Base-by-base conservation (phyloP, 345 rosid genomes). In the Aurinia saxatilis region DNA sequence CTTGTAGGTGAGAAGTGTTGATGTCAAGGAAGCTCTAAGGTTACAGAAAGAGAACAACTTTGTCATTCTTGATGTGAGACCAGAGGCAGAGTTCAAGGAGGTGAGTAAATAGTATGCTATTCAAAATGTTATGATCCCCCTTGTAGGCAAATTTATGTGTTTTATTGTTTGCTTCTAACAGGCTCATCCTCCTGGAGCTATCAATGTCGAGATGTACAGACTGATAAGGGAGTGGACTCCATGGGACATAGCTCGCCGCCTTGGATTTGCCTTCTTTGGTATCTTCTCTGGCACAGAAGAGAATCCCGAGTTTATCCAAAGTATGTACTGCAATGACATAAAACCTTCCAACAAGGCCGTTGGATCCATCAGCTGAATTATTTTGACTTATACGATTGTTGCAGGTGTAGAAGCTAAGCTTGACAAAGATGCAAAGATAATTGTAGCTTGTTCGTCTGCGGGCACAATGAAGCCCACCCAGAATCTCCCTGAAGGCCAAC, bases 231-330 rank as follows among this genome's bases (percentile, higher is more conserved):
- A 93, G 63, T 90, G 97, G 99, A 93, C 97, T 6, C 80, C 99
- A 25, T 93, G 99, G 99, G 99, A 93, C 76, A 93, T 93, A 19
- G 96, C 96, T 21, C 84, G 99, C 45, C 90, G 99, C 37, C 95
- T 90, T 55, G 99, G 96, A 27, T 93, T 93, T 65, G 97, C 97
- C 10, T 87, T 93, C 77, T 90, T 90, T 1, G 99, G 99, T 79
- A 93, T 93, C 72, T 90, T 93, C 57, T 73, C 96, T 7, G 97
- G 99, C 65, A 93, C 99, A 0, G 99, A 93, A 79, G 99, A 90
- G 74, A 93, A 93, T 59, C 99, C 99, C 0, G 96, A 90, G 58
- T 93, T 93, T 50, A 5, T 93, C 35, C 79, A 79, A 53, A 71
- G 99, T 92, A 83, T 10, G 70, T 33, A 10, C 13, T 21, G 45